phyloP scores from a whole-genome alignment of 2,329 filamentous ascomycete genomes.

The Emmonsiellopsis sp. region DNA sequence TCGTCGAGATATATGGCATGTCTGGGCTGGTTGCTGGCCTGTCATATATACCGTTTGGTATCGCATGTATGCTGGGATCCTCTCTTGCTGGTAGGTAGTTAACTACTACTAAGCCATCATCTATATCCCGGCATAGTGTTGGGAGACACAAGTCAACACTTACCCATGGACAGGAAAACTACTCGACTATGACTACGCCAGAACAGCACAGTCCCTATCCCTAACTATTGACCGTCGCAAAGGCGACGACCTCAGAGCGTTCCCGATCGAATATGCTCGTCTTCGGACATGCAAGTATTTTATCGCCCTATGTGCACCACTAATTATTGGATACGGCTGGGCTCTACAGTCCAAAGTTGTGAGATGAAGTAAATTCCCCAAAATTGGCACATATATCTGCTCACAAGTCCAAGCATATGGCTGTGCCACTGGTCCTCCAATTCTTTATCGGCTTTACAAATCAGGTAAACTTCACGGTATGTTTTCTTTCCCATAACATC shows the following conservation, averaged over 20 bases:
- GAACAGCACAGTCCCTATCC: slow-evolving; percentile 46
- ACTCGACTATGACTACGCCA: slow-evolving; percentile 14
- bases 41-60: not conserved
- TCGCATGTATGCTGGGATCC: not conserved
- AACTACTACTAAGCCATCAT: no score
- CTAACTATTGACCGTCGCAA: not conserved
- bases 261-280: not conserved
- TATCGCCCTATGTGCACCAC: not conserved
- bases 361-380: not conserved
- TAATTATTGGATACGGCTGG: not conserved
- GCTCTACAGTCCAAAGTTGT: not conserved
- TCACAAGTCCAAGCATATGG: not conserved
- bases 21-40: not conserved
- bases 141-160: not conserved
- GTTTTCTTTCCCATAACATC: not conserved
- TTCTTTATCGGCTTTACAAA: not conserved
- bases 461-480: not conserved
- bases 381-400: not conserved
- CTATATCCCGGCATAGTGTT: no score
- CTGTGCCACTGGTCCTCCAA: not conserved
- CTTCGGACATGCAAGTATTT: not conserved
- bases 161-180: not conserved
- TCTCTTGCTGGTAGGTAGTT: not conserved
- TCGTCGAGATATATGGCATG: not conserved
- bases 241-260: not conserved